Conservation (phyloP, 139 green algal genomes). For the Chlamydomonas sp. region DNA sequence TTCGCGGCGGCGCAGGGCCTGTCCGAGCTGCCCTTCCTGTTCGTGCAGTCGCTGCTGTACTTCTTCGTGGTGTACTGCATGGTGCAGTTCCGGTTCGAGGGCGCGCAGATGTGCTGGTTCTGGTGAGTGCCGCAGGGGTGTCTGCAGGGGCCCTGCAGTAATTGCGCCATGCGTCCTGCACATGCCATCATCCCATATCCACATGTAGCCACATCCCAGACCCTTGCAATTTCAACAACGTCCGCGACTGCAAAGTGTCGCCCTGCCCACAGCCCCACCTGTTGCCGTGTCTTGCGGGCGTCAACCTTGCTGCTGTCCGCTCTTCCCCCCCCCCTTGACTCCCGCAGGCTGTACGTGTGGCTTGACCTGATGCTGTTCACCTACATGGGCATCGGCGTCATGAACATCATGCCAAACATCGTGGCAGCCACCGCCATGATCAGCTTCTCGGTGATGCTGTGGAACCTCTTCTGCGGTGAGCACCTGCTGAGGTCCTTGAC, state of each 20-base stretch:
- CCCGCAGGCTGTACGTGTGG: slow-evolving; percentile 29
- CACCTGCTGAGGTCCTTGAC: not conserved
- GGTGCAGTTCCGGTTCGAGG: slow-evolving; percentile 45
- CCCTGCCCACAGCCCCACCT: not conserved
- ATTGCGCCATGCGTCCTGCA: not conserved
- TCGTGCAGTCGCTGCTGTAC: slow-evolving; percentile 59
- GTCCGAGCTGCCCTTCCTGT: slow-evolving; percentile 58
- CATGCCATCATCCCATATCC: too few species aligned
- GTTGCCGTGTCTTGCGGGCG: not conserved
- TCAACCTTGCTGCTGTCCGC: not conserved
- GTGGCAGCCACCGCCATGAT: slow-evolving; percentile 19
- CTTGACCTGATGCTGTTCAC: slow-evolving; percentile 41
- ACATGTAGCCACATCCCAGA: too few species aligned
- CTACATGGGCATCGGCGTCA: slow-evolving; percentile 33
- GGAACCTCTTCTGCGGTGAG: slow-evolving; percentile 42
- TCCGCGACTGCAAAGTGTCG: not conserved
- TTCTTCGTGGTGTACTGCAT: slow-evolving; percentile 54
- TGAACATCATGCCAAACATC: slow-evolving; percentile 25
- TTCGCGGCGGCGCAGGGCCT: slow-evolving; percentile 43
- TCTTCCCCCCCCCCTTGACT: not conserved
- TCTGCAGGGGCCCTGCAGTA: not conserved
- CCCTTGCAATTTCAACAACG: too few species aligned
- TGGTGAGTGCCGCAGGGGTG: not conserved
- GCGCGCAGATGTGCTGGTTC: slow-evolving; percentile 10
- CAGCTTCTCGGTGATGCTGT: slow-evolving; percentile 21